phyloP scores from a whole-genome alignment of 1,139 yeast genomes.

The Groenewaldozyma auringiensis region DNA sequence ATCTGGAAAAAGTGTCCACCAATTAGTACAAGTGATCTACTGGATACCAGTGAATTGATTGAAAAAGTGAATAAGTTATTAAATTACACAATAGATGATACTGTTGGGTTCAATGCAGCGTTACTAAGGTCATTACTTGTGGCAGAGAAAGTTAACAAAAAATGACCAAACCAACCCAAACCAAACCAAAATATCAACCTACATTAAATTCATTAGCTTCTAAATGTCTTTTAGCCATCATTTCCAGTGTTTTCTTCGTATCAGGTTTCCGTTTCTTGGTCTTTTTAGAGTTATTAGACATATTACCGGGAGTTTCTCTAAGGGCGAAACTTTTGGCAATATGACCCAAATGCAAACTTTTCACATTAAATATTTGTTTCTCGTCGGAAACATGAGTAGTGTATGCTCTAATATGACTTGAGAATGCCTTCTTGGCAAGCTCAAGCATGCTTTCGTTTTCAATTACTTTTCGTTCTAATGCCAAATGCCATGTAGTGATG shows the following conservation, averaged over 20 bases:
- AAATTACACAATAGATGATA: constrained; percentile 5
- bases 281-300: constrained; percentile 6
- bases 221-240: constrained; percentile 67
- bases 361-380: constrained; percentile 70
- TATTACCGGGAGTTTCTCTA: constrained; percentile 79
- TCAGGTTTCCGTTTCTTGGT: constrained; percentile 7
- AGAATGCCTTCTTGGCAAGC: constrained; percentile 71
- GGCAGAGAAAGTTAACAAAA: no score
- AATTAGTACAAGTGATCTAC: no score
- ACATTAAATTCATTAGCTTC: constrained; percentile 73
- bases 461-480: constrained; percentile 79
- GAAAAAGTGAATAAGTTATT: constrained; percentile 10
- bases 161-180: no score
- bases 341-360: constrained; percentile 83
- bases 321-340: constrained; percentile 90
- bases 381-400: constrained; percentile 90
- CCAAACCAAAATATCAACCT: no score
- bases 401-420: constrained; percentile 87
- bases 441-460: constrained; percentile 55
- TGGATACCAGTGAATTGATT: constrained; percentile 18
- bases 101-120: no score
- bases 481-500: constrained; percentile 94
- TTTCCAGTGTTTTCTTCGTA: constrained; percentile 57
- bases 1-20: constrained; percentile 14
- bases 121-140: background rate